Percentiles rank a stretch among this genome's conserved stretches.
Conservation (phyloP, 371 early-diverging fungal species). For the Mortierella sp. region DNA sequence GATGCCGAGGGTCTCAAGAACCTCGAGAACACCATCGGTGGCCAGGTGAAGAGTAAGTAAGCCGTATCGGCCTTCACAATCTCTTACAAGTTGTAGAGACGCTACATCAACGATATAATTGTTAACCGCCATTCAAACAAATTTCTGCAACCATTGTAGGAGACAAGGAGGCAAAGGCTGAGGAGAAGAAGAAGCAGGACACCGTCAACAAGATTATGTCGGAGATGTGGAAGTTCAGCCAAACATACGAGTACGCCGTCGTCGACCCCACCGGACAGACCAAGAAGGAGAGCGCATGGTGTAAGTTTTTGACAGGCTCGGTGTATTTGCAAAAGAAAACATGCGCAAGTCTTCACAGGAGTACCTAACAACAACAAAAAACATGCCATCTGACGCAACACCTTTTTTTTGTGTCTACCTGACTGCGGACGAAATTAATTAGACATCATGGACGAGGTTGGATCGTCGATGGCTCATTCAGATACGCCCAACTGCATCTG, state of each 20-base stretch:
- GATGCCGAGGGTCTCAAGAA: conserved; percentile 49
- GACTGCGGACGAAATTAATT: conserved; percentile 27
- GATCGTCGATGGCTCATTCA: conserved; percentile 71
- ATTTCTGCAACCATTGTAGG: neutral
- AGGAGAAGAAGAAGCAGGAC: conserved; percentile 51
- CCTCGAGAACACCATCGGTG: conserved; percentile 50
- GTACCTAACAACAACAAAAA: neutral
- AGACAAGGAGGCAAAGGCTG: conserved; percentile 57
- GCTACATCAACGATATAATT: neutral
- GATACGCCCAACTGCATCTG: conserved; percentile 68
- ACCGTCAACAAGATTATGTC: conserved; percentile 50
- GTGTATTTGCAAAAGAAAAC: neutral
- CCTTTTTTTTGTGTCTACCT: neutral
- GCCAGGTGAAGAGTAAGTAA: conserved; percentile 47
- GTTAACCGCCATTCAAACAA: neutral
- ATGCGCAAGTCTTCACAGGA: neutral
- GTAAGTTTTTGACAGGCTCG: conserved; percentile 36
- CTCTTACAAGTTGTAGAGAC: neutral
- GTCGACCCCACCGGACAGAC: conserved; percentile 69
- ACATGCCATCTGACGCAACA: neutral
- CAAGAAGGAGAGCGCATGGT: conserved; percentile 72
- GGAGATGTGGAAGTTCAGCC: conserved; percentile 71
- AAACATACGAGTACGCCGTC: conserved; percentile 71
- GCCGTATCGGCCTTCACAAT: neutral
- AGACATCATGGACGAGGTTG: conserved; percentile 66